Base-by-base conservation (phyloP, 192 early-diverging fungal genomes). In the Coemansia sp. region DNA sequence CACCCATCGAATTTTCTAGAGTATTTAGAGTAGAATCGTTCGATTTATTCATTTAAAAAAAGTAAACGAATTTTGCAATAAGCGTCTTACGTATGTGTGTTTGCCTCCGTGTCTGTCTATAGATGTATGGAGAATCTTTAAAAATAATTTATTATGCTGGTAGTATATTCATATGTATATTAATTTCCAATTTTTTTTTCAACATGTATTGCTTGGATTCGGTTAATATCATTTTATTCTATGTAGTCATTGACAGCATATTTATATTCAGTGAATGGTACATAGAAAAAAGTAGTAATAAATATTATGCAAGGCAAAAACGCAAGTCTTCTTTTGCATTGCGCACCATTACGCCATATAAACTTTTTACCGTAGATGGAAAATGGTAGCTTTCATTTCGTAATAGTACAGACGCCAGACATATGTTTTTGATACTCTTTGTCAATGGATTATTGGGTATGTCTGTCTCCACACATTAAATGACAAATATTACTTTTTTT, bases 371-470 rank as follows among this genome's bases (percentile, higher is more conserved):
- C 29, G 25, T 8, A 32, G 57, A 20, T 20, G 7, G 25, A 32
- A 30, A 58, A n/a, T 32, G 8, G 19, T 32, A 32, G 9, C 11
- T 9, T 3, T 8, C 20, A 58, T 58, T 58, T 30, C 25, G 57
- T 58, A 58, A 58, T 29, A 32, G 14, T 27, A 14, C 56, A 57
- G 56, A 21, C n/a, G 29, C 56, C 56, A 57, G 56, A 57, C 57
- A 58, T 58, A 30, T 36, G 33, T 36, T 36, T 27, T 58, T 58
- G 27, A 29, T 27, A 58, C 29, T 29, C 4, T 54, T 20, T 54
- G 2, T 30, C n/a, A 27, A 32, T 58, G 57, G 5, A 20, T 58
- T 54, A 4, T 20, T 27, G 6, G 32, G 25, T 9, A 32, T 20
- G 29, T 58, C 0, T 57, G 24, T 25, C 52, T 25, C 52, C 52